Conservation (phyloP, 768 basidiomycete genomes). For the Boletus rubropictus region DNA sequence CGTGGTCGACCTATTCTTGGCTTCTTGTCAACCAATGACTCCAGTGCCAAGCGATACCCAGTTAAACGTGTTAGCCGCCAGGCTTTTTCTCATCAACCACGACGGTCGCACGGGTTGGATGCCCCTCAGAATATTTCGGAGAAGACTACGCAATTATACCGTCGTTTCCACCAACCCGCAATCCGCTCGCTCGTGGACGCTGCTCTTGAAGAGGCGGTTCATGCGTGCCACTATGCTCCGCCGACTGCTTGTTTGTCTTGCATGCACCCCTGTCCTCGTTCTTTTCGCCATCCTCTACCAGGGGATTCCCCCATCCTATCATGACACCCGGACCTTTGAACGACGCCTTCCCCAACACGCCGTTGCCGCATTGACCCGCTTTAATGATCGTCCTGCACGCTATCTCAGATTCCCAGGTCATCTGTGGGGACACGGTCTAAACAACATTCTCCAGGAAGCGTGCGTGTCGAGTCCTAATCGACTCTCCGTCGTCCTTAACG, state of each 20-base stretch:
- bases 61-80: no score
- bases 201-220: slow-evolving; percentile 6
- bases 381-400: slow-evolving; percentile 9
- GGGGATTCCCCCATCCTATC: slow-evolving; percentile 38
- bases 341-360: slow-evolving; percentile 37
- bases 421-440: slow-evolving; percentile 56
- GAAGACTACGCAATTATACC: slow-evolving; percentile 7
- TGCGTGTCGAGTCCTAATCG: slow-evolving; percentile 26
- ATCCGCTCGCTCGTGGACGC: not conserved
- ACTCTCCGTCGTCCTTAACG: not conserved
- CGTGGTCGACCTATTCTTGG: no score
- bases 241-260: slow-evolving; percentile 23
- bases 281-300: slow-evolving; percentile 29
- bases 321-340: slow-evolving; percentile 34
- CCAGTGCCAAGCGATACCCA: no score
- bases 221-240: slow-evolving; percentile 20
- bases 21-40: no score
- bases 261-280: slow-evolving; percentile 19
- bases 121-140: not conserved
- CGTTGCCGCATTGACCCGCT: slow-evolving; percentile 10
- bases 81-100: no score
- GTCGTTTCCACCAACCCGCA: slow-evolving; percentile 8
- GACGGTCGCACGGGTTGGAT: no score
- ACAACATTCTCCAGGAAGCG: slow-evolving; percentile 60
- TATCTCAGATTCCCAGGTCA: slow-evolving; percentile 51